These are phyloP conservation scores for Stromatinia cepivora DNA, from an alignment of 2,329 filamentous ascomycete species.

Conservation along the genomic window DNA sequence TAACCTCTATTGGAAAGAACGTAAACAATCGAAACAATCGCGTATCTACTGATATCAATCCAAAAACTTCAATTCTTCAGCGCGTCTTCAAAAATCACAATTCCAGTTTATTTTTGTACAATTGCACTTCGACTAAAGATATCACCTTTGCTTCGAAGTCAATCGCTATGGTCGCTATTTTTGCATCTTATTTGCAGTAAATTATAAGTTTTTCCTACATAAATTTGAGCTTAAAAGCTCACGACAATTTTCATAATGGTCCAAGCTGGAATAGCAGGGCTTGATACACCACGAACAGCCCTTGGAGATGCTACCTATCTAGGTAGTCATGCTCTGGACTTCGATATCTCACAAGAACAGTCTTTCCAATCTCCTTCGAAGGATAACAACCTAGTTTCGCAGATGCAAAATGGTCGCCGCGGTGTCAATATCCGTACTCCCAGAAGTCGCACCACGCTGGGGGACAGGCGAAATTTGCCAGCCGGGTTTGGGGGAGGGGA, in stretches of 20 bases:
- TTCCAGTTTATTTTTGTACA: slow-evolving; percentile 17
- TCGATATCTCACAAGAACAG: slow-evolving; percentile 83
- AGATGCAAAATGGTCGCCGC: slow-evolving; percentile 66
- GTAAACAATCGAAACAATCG: slow-evolving; percentile 35
- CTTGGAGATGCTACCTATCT: slow-evolving; percentile 82
- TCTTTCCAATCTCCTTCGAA: slow-evolving; percentile 82
- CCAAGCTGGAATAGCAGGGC: slow-evolving; percentile 60
- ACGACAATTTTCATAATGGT: slow-evolving; percentile 53
- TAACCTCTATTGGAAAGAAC: slow-evolving; percentile 26
- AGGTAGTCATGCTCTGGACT: slow-evolving; percentile 62
- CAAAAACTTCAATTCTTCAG: slow-evolving; percentile 16
- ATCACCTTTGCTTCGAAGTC: slow-evolving; percentile 37
- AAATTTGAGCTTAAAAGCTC: slow-evolving; percentile 31
- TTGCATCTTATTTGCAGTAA: slow-evolving; percentile 33
- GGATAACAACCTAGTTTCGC: slow-evolving; percentile 69
- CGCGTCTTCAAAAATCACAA: slow-evolving; percentile 1
- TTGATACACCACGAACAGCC: slow-evolving; percentile 87
- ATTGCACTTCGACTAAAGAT: slow-evolving; percentile 12
- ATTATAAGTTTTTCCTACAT: slow-evolving; percentile 27
- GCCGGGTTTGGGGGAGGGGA: slow-evolving; percentile 65
- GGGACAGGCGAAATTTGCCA: slow-evolving; percentile 70
- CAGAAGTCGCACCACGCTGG: slow-evolving; percentile 65
- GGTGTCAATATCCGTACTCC: slow-evolving; percentile 69
- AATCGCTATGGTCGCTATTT: slow-evolving; percentile 34
- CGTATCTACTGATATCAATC: slow-evolving; percentile 27